Evolutionary conservation across 805 yeast species (phyloP).

Genomic region (Kuraishia molischiana): DNA sequence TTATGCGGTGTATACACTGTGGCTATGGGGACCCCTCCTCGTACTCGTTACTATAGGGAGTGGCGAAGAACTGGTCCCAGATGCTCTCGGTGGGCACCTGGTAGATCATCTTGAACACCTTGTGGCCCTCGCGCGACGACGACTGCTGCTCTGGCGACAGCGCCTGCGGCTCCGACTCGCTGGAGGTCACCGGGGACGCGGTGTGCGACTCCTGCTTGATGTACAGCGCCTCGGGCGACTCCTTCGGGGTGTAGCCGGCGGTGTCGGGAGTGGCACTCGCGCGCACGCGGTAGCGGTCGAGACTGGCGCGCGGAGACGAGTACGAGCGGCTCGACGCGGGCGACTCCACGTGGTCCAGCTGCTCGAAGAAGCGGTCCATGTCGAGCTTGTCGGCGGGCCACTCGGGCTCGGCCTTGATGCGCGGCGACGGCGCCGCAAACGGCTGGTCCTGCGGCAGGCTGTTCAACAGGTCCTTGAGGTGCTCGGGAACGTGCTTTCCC

Average conservation of each 20-base stretch:
- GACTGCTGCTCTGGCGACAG: not conserved
- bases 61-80: slow-evolving; percentile 55
- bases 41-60: slow-evolving; percentile 3
- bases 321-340: slow-evolving; percentile 1
- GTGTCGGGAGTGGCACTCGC: not conserved
- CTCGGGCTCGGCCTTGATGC: slow-evolving; percentile 7
- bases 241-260: not conserved
- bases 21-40: not conserved
- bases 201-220: not conserved
- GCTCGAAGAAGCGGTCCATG: slow-evolving; percentile 37
- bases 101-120: slow-evolving; percentile 49
- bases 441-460: slow-evolving; percentile 15
- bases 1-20: too few relatives aligned
- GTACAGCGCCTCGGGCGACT: not conserved
- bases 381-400: slow-evolving; percentile 27
- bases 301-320: not conserved
- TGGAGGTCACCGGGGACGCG: not conserved
- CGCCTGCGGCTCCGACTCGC: not conserved
- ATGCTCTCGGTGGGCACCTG: slow-evolving; percentile 57
- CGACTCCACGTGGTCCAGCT: slow-evolving; percentile 19
- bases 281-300: not conserved
- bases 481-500: slow-evolving; percentile 27
- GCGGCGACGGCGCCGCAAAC: not conserved
- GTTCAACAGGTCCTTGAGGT: slow-evolving; percentile 27
- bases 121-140: slow-evolving; percentile 36